Conservation (phyloP, 371 early-diverging fungal genomes). For the Mucor mucedo region DNA sequence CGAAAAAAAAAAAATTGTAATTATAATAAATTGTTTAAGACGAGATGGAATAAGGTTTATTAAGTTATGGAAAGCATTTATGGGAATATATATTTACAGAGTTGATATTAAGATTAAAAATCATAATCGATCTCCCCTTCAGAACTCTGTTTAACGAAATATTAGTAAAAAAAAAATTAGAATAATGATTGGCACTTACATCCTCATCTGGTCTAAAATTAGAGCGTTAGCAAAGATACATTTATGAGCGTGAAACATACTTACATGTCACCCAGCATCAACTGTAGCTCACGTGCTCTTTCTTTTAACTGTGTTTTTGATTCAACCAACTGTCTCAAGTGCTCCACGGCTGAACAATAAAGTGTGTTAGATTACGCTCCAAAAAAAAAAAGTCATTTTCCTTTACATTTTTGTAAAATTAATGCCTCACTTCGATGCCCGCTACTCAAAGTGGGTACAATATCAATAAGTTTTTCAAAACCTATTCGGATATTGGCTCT, state of each 20-base stretch:
- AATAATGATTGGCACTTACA: constrained; percentile 15
- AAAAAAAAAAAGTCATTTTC: background rate
- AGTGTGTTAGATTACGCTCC: background rate
- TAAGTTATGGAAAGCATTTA: too few relatives aligned
- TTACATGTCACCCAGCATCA: constrained; percentile 30
- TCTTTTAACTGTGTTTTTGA: constrained; percentile 26
- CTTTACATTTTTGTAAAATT: constrained; percentile 32
- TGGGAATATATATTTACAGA: too few relatives aligned
- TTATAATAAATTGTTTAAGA: too few relatives aligned
- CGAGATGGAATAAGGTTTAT: too few relatives aligned
- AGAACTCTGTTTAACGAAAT: constrained; percentile 19
- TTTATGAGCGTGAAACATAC: constrained; percentile 2
- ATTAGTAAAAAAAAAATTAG: background rate
- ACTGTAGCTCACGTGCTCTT: constrained; percentile 24
- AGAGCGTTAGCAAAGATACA: background rate
- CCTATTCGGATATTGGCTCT: constrained; percentile 81
- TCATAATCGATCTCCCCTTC: constrained; percentile 29
- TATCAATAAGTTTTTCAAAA: constrained; percentile 76
- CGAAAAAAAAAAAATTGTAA: too few relatives aligned
- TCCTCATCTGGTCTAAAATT: constrained; percentile 31
- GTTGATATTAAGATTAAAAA: constrained; percentile 2
- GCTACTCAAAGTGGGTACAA: constrained; percentile 75
- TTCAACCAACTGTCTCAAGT: constrained; percentile 27
- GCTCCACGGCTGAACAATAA: constrained; percentile 19
- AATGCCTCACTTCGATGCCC: constrained; percentile 61